Evolutionary conservation across 2,329 filamentous ascomycete species (phyloP), one percentile per base, ranked within the genome.

Genomic region (Exophiala phaeomuriformis): DNA sequence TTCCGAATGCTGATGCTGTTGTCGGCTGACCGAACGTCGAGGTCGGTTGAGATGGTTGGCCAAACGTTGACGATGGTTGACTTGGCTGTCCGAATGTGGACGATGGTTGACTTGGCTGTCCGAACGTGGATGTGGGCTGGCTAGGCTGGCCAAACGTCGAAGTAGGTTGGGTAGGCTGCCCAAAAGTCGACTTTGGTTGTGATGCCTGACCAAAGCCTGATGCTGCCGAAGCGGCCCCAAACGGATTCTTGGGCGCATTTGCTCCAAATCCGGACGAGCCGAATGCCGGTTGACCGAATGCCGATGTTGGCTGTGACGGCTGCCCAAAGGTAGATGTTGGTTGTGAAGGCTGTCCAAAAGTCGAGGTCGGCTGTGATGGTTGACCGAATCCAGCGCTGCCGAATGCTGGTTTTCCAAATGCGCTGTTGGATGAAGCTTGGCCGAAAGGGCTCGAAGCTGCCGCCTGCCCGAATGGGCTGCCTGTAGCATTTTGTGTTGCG

Each of bases 371-470:
- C 7, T 56, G 12, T 32, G 58, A 50, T 39, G 53, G 61, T 62
- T 67, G 71, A 35, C 33, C 33, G 33, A 35, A 35, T 10, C 63
- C 60, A 9, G 63, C 62, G 9, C 58, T 61, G 12, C 67, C 71
- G 61, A 80, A 80, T 1, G 78, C 55, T 8, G 67, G 62, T 70
- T 77, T 58, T 64, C 59, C 57, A 63, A 68, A 46, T 50, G 58
- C 62, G 9, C 58, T 61, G 12, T 67, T 71, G 61, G 80, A 80
- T 1, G 78, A 54, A 8, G 67, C 62, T 70, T 77, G 58, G 63
- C 59, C 57, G 63, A 68, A 46, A 50, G 58, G 29, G 39, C 47
- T 49, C 30, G n/a, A 12, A 10, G 30, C 9, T 6, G 51, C 5
- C 8, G 45, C 31, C 41, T 51, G 44, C 30, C 49, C 55, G 31